Conservation (phyloP, 2,329 filamentous ascomycete species). For the Dactylellina parvicollis region DNA sequence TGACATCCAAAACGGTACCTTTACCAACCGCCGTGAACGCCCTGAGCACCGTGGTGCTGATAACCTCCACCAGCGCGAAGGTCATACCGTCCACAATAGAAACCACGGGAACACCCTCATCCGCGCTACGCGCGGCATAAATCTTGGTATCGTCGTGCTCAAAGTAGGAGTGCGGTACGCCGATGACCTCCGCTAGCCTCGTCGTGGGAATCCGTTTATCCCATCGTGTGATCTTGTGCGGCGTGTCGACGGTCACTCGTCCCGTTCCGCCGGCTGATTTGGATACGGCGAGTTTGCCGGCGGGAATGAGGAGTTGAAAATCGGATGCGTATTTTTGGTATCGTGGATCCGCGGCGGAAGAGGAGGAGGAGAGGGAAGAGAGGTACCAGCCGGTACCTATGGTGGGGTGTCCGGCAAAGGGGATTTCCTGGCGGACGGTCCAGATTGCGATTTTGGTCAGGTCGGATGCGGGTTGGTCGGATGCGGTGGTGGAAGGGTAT, state of each 20-base stretch:
- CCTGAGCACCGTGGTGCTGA: conserved; percentile 69
- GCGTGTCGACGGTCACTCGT: conserved; percentile 55
- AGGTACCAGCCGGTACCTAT: conserved; percentile 69
- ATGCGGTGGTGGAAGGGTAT: conserved; percentile 58
- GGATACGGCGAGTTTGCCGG: conserved; percentile 63
- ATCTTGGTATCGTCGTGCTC: conserved; percentile 3
- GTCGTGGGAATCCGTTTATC: not conserved
- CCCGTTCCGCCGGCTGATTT: conserved; percentile 53
- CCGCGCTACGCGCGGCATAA: conserved; percentile 58
- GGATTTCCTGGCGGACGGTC: conserved; percentile 67
- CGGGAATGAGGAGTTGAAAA: conserved; percentile 62
- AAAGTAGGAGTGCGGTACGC: conserved; percentile 10
- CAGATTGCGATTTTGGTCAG: conserved; percentile 69
- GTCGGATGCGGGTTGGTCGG: conserved; percentile 62
- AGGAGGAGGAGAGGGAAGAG: conserved; percentile 59
- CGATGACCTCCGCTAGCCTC: conserved; percentile 11
- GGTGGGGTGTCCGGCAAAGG: conserved; percentile 72
- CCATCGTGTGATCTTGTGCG: conserved; percentile 27
- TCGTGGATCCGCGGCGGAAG: too few species aligned
- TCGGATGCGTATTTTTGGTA: conserved; percentile 55
- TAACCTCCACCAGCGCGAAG: conserved; percentile 73
- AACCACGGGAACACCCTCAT: conserved; percentile 64
- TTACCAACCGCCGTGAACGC: conserved; percentile 48
- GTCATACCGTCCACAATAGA: conserved; percentile 79
- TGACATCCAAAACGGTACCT: conserved; percentile 35